Conservation (phyloP, 2,329 filamentous ascomycete species). For the Curvularia sp. region DNA sequence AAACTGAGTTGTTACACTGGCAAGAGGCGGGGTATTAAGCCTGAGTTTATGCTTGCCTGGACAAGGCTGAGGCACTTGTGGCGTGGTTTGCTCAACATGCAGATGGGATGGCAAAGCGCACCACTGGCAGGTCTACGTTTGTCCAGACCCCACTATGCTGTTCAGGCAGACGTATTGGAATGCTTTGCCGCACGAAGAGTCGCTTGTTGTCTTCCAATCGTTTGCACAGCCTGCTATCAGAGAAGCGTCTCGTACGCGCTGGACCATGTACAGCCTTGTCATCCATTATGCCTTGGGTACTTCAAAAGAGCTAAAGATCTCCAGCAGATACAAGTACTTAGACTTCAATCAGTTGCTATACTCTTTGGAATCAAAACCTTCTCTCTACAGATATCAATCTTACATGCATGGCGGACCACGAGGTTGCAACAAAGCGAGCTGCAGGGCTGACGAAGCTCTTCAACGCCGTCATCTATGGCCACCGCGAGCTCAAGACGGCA, state of each 20-base stretch:
- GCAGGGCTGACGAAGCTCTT: conserved; percentile 52
- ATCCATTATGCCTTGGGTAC: neutral
- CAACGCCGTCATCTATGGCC: conserved; percentile 50
- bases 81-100: conserved; percentile 27
- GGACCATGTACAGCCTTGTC: conserved; percentile 13
- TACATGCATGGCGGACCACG: conserved; percentile 26
- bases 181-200: conserved; percentile 23
- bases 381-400: conserved; percentile 3
- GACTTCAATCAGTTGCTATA: neutral
- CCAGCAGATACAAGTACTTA: neutral
- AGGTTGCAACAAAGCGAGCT: conserved; percentile 34
- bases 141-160: conserved; percentile 19
- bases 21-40: neutral
- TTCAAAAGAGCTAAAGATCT: conserved; percentile 5
- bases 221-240: conserved; percentile 29
- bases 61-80: conserved; percentile 38
- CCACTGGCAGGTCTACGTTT: conserved; percentile 23
- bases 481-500: conserved; percentile 49
- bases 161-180: conserved; percentile 26
- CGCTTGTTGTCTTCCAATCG: conserved; percentile 34
- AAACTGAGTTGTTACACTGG: neutral
- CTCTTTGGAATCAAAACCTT: neutral
- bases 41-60: conserved; percentile 26
- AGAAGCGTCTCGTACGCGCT: conserved; percentile 14
- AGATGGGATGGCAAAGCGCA: conserved; percentile 33